These are phyloP conservation scores for Trametes elegans DNA, from an alignment of 768 basidiomycete species.

Conservation along the genomic window DNA sequence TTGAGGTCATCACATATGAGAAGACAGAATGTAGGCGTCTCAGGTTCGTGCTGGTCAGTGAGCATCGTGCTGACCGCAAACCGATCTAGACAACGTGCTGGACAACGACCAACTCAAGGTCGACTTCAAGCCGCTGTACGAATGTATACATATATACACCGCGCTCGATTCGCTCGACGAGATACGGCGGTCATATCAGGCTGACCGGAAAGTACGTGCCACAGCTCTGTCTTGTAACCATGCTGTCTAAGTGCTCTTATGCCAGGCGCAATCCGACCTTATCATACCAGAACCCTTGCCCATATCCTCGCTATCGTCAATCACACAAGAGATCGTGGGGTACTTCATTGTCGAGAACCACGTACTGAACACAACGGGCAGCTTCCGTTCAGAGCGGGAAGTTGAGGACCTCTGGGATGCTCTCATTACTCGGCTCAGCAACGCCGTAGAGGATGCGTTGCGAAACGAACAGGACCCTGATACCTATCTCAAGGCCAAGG, in stretches of 20 bases:
- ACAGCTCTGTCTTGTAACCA: neutral
- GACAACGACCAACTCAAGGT: slow-evolving; percentile 86
- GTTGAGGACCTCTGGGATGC: slow-evolving; percentile 96
- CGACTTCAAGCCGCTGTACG: slow-evolving; percentile 93
- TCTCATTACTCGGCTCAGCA: slow-evolving; percentile 69
- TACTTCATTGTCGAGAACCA: slow-evolving; percentile 97
- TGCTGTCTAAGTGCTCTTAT: neutral
- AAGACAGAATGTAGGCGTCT: slow-evolving; percentile 82
- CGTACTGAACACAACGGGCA: slow-evolving; percentile 83
- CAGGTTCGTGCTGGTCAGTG: neutral
- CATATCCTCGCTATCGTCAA: slow-evolving; percentile 60
- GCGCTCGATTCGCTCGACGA: slow-evolving; percentile 89
- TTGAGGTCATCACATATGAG: slow-evolving; percentile 90
- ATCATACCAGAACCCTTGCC: slow-evolving; percentile 80
- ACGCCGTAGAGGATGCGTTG: slow-evolving; percentile 71
- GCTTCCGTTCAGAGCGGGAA: slow-evolving; percentile 87
- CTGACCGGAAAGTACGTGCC: slow-evolving; percentile 80
- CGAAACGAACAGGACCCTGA: slow-evolving; percentile 76
- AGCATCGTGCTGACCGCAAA: neutral
- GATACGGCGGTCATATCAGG: slow-evolving; percentile 89
- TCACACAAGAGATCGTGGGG: slow-evolving; percentile 92
- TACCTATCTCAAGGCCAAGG: slow-evolving; percentile 79
- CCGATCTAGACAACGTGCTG: slow-evolving; percentile 73
- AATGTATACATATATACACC: slow-evolving; percentile 96
- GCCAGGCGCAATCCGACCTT: slow-evolving; percentile 92